phyloP scores from a whole-genome alignment of 768 basidiomycete species.

The Serendipita indica region DNA sequence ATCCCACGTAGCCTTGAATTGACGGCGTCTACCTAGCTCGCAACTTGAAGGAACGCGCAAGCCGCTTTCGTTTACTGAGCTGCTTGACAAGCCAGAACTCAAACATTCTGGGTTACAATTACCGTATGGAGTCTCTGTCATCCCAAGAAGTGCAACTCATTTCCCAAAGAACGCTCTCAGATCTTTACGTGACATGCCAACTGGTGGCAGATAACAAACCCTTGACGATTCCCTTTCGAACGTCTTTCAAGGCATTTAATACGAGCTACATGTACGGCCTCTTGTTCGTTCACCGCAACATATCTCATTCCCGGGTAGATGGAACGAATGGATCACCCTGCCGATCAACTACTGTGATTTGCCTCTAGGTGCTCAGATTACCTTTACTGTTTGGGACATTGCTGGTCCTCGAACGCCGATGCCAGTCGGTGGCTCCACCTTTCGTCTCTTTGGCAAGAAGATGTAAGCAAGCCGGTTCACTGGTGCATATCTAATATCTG shows the following conservation, averaged over 20 bases:
- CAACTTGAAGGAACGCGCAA: conserved; percentile 74
- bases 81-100: conserved; percentile 70
- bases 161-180: conserved; percentile 57
- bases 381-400: conserved; percentile 94
- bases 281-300: conserved; percentile 5
- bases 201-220: conserved; percentile 88
- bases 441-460: conserved; percentile 86
- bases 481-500: neutral
- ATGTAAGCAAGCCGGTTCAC: conserved; percentile 34
- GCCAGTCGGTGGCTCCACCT: conserved; percentile 84
- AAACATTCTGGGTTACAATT: conserved; percentile 69
- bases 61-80: conserved; percentile 55
- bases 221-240: conserved; percentile 79
- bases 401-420: conserved; percentile 62
- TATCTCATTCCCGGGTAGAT: conserved; percentile 31
- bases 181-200: conserved; percentile 87
- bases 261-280: conserved; percentile 50
- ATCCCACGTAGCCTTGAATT: neutral
- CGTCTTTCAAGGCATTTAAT: conserved; percentile 87
- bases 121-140: conserved; percentile 37
- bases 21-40: conserved; percentile 33
- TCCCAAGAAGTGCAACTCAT: no score
- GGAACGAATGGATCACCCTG: conserved; percentile 91
- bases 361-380: conserved; percentile 75
- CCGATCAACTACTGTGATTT: conserved; percentile 90